Evolutionary conservation across 2,329 filamentous ascomycete genomes (phyloP), one percentile per base, ranked within the genome.

Genomic region (Cladorrhinum sp.): DNA sequence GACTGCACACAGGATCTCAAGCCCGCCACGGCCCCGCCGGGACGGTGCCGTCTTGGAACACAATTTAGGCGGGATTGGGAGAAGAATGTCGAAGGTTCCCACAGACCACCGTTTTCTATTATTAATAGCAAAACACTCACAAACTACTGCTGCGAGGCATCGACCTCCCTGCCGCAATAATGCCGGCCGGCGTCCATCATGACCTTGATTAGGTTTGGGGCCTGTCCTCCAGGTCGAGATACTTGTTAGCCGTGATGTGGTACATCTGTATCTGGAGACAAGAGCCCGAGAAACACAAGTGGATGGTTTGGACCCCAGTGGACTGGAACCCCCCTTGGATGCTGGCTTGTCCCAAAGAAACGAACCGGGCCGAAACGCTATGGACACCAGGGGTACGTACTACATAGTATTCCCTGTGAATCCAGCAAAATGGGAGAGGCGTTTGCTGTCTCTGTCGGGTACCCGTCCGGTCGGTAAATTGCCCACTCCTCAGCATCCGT

Each of bases 1-100:
- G 69, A 70, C 70, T 59, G 53, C 60, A 62, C 56, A 62, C 60
- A 69, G 61, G 59, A 66, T 62, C 52, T 62, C 57, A 62, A 65
- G 63, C 61, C 59, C 65, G 62, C 60, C 60, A 65, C 64, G 60
- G 66, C 63, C 65, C 68, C 64, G 64, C 64, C 62, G 54, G 62
- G 54, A 55, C 57, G 55, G 59, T 66, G 59, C 63, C 63, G 66
- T 63, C 60, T 61, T 52, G 64, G 62, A 62, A 63, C 62, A 60
- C 27, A 29, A 50, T 64, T 62, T 67, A 63, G 63, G 63, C 63
- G 60, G 61, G 32, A 65, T 60, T 61, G 59, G 60, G 65, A 20
- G 41, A 67, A 67, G 63, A 48, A 18, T 48, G 62, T 63, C 58
- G 61, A 69, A 66, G 61, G 41, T 60, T 58, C 61, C 54, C 2